Base-by-base conservation (phyloP, 768 basidiomycete genomes). In the Termitomyces bulborhizus region DNA sequence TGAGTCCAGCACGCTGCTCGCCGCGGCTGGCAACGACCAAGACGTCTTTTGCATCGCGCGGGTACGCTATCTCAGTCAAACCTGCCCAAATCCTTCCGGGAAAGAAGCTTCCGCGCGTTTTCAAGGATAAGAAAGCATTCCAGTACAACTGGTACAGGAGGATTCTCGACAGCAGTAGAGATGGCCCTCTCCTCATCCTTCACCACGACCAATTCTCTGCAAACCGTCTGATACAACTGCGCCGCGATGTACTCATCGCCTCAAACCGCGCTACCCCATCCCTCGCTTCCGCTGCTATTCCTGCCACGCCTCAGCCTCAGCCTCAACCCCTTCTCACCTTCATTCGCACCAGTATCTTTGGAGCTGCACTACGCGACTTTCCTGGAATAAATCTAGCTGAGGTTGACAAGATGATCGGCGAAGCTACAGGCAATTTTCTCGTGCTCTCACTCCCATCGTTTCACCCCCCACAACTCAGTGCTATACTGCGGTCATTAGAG, bases 71-170 rank as follows among this genome's bases (percentile, higher is more conserved):
- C 58, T 83, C 83, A 5, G 68, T 87, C 43, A 69, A 74, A 40
- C 73, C 77, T 3, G 74, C 83, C 34, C 71, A 77, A 58, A 65
- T 76, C 34, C 76, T 82, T 41, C 75, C 79, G 4, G 72, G 80
- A 3, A 85, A 84, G 64, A 70, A 71, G 32, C 68, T 70, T 27
- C 82, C 84, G 0, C 88, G 93, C 42, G 76, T 81, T 56, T 94
- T 92, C 67, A 79, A 78, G 49, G 81, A 83, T 66, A 87, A 89
- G 68, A 97, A 95, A 69, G 76, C 84, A 1, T 85, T 82, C 70
- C 84, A 92, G 67, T 91, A 85, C 73, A 79, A 83, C 72, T 85
- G 87, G 71, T 93, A 93, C 76, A 75, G 78, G 54, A 79, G 78
- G 63, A 81, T 96, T 59, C 78, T 96, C 64, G 69, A 80, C 55